A percentile compares a stretch with the other conserved stretches of the same genome.
Evolutionary conservation across 2,329 filamentous ascomycete species (phyloP).

Genomic region (Massarina eburnea): DNA sequence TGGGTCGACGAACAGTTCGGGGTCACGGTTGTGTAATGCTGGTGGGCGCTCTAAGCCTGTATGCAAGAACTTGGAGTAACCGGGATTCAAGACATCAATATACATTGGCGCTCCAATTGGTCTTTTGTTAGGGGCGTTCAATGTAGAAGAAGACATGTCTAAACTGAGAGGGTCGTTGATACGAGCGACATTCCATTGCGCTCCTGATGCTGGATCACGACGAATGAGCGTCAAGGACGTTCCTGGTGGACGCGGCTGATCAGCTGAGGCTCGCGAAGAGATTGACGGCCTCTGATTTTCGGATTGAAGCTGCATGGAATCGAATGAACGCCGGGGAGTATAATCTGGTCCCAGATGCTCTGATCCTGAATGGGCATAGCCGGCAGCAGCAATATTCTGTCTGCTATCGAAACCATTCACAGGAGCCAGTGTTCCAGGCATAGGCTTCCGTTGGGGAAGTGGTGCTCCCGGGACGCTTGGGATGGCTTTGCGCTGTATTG

Average conservation of each 20-base stretch:
- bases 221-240: conserved; percentile 52
- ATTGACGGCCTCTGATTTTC: conserved; percentile 24
- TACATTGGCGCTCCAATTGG: conserved; percentile 49
- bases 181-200: conserved; percentile 55
- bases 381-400: conserved; percentile 30
- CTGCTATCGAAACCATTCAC: conserved; percentile 26
- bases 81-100: conserved; percentile 61
- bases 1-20: conserved; percentile 17
- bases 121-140: conserved; percentile 29
- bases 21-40: conserved; percentile 12
- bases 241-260: conserved; percentile 14
- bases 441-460: conserved; percentile 27
- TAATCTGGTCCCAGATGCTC: conserved; percentile 20
- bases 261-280: conserved; percentile 24
- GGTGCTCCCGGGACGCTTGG: conserved; percentile 10
- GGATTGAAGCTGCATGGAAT: conserved; percentile 18
- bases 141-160: conserved; percentile 48
- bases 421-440: conserved; percentile 29
- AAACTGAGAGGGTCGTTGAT: conserved; percentile 49
- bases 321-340: conserved; percentile 27
- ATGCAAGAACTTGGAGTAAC: conserved; percentile 60
- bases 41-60: conserved; percentile 17
- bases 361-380: conserved; percentile 16
- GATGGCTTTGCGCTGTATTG: conserved; percentile 36
- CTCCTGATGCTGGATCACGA: conserved; percentile 50